Evolutionary conservation across 495 filamentous ascomycete genomes (phyloP), one percentile per base, ranked within the genome.

Genomic region (Hypoxylon lienhwacheense): DNA sequence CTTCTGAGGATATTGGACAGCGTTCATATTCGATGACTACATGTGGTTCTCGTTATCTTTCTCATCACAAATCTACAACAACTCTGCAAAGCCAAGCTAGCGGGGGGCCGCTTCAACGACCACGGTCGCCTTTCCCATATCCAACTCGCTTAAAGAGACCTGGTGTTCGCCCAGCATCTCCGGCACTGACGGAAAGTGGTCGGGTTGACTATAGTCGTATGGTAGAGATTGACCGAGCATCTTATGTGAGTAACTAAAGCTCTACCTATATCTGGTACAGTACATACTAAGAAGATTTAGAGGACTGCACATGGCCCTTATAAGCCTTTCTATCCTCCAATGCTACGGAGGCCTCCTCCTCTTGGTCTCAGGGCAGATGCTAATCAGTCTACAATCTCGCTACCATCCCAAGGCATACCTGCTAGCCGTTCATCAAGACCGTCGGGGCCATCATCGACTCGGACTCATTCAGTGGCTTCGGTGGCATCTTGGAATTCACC

Each of bases 81-180:
- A 83, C 77, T 31, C 58, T 83, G 31, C 72, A 80, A 37, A 69
- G 66, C 33, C 61, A 59, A 20, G 28, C 61, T 66, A 66, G 56
- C 49, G 25, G 58, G 6, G 61, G 56, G 5, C 53, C 61, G 45
- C 63, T 76, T 31, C 77, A 77, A 51, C 73, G 82, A 7, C 83
- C 82, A 28, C 75, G 80, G 17, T 85, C 81, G 15, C 84, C 83
- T 0, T 84, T 83, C 62, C 75, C 76, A 7, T 86, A 86, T 56
- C 83, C 82, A 5, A 78, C 81, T n/a, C 76, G 82, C 21, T 71
- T 85, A 16, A 84, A 79, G 65, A 80, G 84, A 14, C 83, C 83
- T 6, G 81, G 81, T 10, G 81, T 85, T 50, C 78, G 83, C 16
- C 81, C 85, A 10, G 74, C 77, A 5, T 88, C 84, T 3, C 85